Percentiles rank a stretch among this genome's conserved stretches.
These are phyloP conservation scores for Nicotiana undulata DNA, from an alignment of 257 asterid species.

Conservation along the genomic window DNA sequence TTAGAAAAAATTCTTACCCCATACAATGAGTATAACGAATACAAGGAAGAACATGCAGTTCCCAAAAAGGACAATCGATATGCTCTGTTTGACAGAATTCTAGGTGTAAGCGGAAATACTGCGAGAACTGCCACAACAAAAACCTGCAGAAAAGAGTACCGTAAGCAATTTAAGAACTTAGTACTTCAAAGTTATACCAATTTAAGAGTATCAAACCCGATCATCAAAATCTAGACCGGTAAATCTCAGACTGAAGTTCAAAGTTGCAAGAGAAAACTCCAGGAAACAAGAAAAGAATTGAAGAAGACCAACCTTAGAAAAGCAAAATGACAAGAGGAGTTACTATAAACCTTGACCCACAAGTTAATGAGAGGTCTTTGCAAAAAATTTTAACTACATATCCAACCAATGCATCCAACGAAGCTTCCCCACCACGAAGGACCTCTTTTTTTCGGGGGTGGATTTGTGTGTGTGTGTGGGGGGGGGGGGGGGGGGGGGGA, in stretches of 20 bases:
- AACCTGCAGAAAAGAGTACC: slow-evolving; percentile 41
- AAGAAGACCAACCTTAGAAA: neutral
- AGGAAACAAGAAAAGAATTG: neutral
- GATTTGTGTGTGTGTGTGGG: too few species aligned
- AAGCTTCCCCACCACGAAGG: neutral
- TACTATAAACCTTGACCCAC: neutral
- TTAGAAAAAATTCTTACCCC: slow-evolving; percentile 48
- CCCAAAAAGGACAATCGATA: slow-evolving; percentile 77
- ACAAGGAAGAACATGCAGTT: slow-evolving; percentile 69
- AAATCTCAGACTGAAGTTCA: neutral
- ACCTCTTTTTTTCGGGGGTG: neutral
- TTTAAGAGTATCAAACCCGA: neutral
- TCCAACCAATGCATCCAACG: neutral
- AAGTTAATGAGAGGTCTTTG: neutral
- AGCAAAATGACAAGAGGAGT: neutral
- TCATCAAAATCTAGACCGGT: neutral
- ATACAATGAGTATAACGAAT: slow-evolving; percentile 63
- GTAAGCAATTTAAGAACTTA: neutral
- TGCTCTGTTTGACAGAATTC: slow-evolving; percentile 65
- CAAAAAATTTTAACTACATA: neutral
- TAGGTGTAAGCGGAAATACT: slow-evolving; percentile 65
- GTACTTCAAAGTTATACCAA: neutral
- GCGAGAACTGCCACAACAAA: slow-evolving; percentile 74
- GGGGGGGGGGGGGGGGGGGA: too few species aligned
- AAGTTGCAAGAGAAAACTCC: neutral